Evolutionary conservation across 2,329 filamentous ascomycete species (phyloP).

Genomic region (Rasamsonia emersonii): DNA sequence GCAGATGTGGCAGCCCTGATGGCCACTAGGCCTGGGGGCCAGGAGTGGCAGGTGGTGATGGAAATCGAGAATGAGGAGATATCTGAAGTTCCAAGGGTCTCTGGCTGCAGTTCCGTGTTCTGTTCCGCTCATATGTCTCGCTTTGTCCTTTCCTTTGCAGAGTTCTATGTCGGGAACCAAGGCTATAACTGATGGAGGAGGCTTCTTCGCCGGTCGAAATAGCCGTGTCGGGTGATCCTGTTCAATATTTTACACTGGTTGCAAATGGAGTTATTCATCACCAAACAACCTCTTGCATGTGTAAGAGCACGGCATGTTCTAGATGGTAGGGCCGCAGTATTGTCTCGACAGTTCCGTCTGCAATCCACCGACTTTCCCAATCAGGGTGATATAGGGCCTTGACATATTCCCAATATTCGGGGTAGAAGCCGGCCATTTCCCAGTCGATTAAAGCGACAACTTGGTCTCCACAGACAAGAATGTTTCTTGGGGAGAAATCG

Average conservation of each 20-base stretch:
- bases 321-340: constrained; percentile 12
- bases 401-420: constrained; percentile 22
- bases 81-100: too few relatives aligned
- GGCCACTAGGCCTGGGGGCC: background rate
- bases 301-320: constrained; percentile 12
- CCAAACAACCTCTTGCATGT: constrained; percentile 4
- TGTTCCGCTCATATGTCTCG: too few relatives aligned
- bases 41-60: constrained; percentile 1
- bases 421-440: constrained; percentile 22
- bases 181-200: too few relatives aligned
- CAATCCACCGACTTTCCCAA: constrained; percentile 12
- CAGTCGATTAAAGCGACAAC: constrained; percentile 15
- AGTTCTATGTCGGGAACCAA: too few relatives aligned
- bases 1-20: background rate
- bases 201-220: too few relatives aligned
- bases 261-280: background rate
- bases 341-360: constrained; percentile 10
- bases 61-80: too few relatives aligned
- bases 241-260: too few relatives aligned
- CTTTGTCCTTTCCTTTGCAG: too few relatives aligned
- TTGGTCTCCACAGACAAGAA: constrained; percentile 16
- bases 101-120: too few relatives aligned
- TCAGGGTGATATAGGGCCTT: constrained; percentile 13
- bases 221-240: too few relatives aligned
- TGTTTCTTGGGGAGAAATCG: constrained; percentile 18